These are phyloP conservation scores for Cenchrus americanus DNA, from an alignment of 176 grass and related monocot genomes.

Conservation along the genomic window DNA sequence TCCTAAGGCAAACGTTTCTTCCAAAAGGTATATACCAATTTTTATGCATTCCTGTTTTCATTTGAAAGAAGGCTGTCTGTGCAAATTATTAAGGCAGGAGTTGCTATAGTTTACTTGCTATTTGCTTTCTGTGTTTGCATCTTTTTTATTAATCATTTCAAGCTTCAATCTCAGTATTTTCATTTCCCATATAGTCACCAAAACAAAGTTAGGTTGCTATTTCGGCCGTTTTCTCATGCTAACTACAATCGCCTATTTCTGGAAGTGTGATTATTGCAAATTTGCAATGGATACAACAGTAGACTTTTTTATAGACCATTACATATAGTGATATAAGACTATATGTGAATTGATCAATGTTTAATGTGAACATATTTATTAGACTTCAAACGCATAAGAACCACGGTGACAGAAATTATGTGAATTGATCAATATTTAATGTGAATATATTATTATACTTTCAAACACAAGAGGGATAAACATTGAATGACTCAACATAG, in stretches of 20 bases:
- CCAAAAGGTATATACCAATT: conserved; percentile 60
- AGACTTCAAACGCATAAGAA: background rate
- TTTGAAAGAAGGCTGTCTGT: conserved; percentile 3
- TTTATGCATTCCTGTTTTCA: conserved; percentile 1
- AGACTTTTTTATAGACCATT: too few species aligned
- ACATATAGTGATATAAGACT: too few species aligned
- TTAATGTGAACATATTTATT: too few species aligned
- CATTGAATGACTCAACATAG: background rate
- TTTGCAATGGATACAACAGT: background rate
- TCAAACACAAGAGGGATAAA: background rate
- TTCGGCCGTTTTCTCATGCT: conserved; percentile 2
- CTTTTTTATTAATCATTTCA: conserved; percentile 4
- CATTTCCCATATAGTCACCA: conserved; percentile 15
- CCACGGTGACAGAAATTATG: background rate
- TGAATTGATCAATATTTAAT: background rate
- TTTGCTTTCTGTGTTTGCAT: background rate
- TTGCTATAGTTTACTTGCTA: background rate
- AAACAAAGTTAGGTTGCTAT: background rate
- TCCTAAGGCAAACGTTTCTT: conserved; percentile 43
- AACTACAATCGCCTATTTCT: background rate
- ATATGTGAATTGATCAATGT: too few species aligned
- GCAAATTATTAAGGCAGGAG: background rate
- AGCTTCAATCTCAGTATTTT: conserved; percentile 20
- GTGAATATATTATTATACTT: background rate
- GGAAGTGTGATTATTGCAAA: background rate